Percentiles rank a stretch among this genome's conserved stretches.
These are phyloP conservation scores for Fagopyrum esculentum DNA, from an alignment of 148 eudicot species.

Conservation along the genomic window DNA sequence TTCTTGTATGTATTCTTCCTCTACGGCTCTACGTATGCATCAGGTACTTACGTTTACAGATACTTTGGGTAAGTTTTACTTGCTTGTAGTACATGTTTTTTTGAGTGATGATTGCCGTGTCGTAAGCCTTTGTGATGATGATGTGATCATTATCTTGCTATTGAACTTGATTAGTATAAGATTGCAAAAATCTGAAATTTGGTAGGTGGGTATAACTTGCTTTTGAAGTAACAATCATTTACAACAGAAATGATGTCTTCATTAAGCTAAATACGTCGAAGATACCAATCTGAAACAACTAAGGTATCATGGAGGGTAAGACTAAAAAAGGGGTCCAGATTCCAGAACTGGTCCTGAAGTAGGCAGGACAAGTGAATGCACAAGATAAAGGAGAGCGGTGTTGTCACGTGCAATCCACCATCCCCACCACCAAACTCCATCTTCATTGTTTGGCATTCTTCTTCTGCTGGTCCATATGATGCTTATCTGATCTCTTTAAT, in stretches of 20 bases:
- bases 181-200: no score
- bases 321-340: slow-evolving; percentile 6
- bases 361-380: slow-evolving; percentile 13
- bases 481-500: neutral
- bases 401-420: slow-evolving; percentile 34
- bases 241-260: no score
- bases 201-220: neutral
- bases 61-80: neutral
- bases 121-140: neutral
- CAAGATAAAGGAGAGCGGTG: neutral
- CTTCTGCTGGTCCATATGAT: slow-evolving; percentile 4
- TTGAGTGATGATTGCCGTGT: neutral
- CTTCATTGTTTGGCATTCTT: neutral
- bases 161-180: neutral
- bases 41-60: neutral
- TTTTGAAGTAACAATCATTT: neutral
- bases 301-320: no score
- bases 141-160: neutral
- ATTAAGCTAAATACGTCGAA: no score
- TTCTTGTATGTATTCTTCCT: neutral
- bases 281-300: no score
- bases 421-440: neutral
- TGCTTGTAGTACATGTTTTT: neutral
- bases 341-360: slow-evolving; percentile 6
- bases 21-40: neutral